Base-by-base conservation (phyloP, 176 grass and related monocot genomes). In the Zizania latifolia region DNA sequence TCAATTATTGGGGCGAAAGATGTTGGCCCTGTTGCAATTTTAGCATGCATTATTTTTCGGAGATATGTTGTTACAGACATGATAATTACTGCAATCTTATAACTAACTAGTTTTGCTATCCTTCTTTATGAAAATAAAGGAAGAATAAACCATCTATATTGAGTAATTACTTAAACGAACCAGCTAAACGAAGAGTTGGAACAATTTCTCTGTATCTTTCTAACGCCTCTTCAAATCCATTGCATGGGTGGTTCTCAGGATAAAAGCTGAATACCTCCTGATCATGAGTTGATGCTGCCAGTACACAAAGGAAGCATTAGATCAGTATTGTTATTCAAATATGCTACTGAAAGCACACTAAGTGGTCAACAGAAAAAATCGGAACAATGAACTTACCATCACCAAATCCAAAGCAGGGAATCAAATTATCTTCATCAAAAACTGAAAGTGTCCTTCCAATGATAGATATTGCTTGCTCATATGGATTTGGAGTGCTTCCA, bases 241-340 rank as follows among this genome's bases (percentile, higher is more conserved):
- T 73, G 54, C 93, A 96, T 66, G 93, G 86, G 1, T 34, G 80
- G 63, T 90, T 87, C 65, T 96, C 86, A 74, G 86, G 81, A 87
- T 96, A 96, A 87, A 96, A 96, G 81, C 89, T 96, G 86, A 96
- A 96, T 78, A 90, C 86, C 78, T 96, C 89, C 71, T 96, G 84
- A 80, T 96, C 93, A 92, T 96, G 93, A 58, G 93, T 96, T 33
- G 93, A 89, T 68, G 93, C 93, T 96, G 93, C 62, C 53, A 71
- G 50, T 23, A 82, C 28, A 57, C 75, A 87, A 50, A 31, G 63
- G 38, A 60, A 75, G 70, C 32, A 31, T 60, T 55, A 79, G 45
- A 65, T 50, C 19, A 81, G 62, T 22, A 62, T 54, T 78, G 46
- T 51, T 12, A 21, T 68, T 76, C 62, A 73, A 34, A 75, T 36